Percentiles rank a stretch among this genome's conserved stretches.
These are phyloP conservation scores for Fusarium succisae DNA, from an alignment of 2,329 filamentous ascomycete species.

Conservation along the genomic window DNA sequence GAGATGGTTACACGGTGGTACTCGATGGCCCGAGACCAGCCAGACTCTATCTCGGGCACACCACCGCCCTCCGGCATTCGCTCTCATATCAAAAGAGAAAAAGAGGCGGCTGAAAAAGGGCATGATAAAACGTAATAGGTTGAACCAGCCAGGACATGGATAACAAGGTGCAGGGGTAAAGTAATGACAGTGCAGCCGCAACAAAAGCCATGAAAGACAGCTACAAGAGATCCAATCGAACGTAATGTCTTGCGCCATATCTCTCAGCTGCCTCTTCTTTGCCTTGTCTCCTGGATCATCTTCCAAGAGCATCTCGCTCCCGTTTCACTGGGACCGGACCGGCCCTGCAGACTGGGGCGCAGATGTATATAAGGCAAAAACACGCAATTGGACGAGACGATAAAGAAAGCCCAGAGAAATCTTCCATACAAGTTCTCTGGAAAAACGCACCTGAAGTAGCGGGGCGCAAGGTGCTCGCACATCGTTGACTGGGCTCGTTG, in stretches of 20 bases:
- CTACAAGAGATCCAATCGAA: conserved; percentile 37
- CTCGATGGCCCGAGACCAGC: conserved; percentile 21
- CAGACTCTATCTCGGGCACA: conserved; percentile 24
- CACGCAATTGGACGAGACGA: conserved; percentile 19
- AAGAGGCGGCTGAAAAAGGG: conserved; percentile 10
- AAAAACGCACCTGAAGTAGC: conserved; percentile 38
- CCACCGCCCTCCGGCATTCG: conserved; percentile 20
- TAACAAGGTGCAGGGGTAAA: conserved; percentile 4
- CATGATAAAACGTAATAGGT: conserved; percentile 7
- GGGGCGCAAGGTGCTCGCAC: conserved; percentile 28
- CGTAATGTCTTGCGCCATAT: conserved; percentile 22
- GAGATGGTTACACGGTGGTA: background rate
- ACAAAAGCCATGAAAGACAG: background rate
- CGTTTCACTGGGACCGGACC: conserved; percentile 38
- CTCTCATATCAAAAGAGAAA: conserved; percentile 1
- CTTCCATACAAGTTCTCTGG: conserved; percentile 17
- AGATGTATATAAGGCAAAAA: background rate
- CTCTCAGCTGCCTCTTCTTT: conserved; percentile 6
- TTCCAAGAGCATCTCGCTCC: conserved; percentile 24
- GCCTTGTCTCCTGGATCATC: background rate
- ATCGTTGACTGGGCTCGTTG: conserved; percentile 22
- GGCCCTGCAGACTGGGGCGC: conserved; percentile 35
- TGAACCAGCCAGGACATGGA: conserved; percentile 8
- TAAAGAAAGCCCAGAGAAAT: conserved; percentile 15
- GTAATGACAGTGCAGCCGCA: conserved; percentile 8